These are phyloP conservation scores for Aureobasidium sp. DNA, from an alignment of 2,329 filamentous ascomycete genomes.

Conservation along the genomic window DNA sequence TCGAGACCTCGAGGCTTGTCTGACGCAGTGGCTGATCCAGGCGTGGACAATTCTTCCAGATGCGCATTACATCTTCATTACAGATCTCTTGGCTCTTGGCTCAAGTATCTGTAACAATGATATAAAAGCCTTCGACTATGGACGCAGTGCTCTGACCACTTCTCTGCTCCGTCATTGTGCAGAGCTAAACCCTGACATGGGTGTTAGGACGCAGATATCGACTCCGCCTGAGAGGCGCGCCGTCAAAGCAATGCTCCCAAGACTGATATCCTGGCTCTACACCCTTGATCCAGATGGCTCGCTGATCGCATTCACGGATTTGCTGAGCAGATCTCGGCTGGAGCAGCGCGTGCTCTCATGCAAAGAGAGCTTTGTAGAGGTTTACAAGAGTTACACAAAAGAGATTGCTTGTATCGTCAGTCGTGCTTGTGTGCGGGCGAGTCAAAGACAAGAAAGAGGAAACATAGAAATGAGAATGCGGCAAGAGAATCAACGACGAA, in stretches of 20 bases:
- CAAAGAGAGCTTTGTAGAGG: background rate
- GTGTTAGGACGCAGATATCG: background rate
- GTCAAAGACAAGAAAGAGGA: too few relatives aligned
- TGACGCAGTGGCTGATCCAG: constrained; percentile 1
- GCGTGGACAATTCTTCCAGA: constrained; percentile 2
- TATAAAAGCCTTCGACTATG: background rate
- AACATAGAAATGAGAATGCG: too few relatives aligned
- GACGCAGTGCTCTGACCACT: background rate
- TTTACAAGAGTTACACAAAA: background rate
- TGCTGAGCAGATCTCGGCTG: background rate
- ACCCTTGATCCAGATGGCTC: background rate
- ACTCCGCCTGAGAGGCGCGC: background rate
- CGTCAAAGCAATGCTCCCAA: background rate
- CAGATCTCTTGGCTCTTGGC: constrained; percentile 1
- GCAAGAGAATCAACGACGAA: too few relatives aligned
- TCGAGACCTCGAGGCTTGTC: too few relatives aligned
- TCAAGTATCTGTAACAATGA: background rate
- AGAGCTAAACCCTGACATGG: background rate
- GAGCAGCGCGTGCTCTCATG: background rate
- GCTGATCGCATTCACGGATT: constrained; percentile 2
- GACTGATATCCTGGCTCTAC: constrained; percentile 3
- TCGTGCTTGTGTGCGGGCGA: too few relatives aligned
- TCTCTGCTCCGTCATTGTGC: constrained; percentile 5
- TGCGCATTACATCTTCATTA: constrained; percentile 1
- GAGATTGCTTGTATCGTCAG: background rate